These are phyloP conservation scores for Zygotorulaspora florentina DNA, from an alignment of 805 yeast genomes.

Conservation along the genomic window DNA sequence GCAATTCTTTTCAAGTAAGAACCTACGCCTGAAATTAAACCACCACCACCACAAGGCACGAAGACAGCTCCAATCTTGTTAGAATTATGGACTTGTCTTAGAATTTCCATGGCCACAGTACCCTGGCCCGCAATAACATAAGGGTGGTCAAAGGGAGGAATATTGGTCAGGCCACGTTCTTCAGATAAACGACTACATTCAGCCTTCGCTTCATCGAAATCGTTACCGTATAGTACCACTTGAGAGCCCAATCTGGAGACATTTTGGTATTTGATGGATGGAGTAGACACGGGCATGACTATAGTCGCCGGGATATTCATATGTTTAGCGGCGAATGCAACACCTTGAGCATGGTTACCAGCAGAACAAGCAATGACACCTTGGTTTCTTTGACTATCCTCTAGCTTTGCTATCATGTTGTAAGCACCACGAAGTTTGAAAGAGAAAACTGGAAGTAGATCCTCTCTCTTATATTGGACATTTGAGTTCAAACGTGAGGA, in stretches of 20 bases:
- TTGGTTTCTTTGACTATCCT: conserved; percentile 50
- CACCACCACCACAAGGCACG: conserved; percentile 97
- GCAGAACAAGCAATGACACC: conserved; percentile 99
- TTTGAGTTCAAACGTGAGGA: conserved; percentile 73
- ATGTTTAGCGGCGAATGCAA: conserved; percentile 83
- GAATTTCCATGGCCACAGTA: conserved; percentile 88
- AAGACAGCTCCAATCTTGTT: conserved; percentile 81
- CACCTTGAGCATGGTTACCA: conserved; percentile 99
- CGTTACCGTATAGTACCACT: conserved; percentile 90
- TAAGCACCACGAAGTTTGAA: conserved; percentile 97
- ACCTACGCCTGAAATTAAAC: conserved; percentile 86
- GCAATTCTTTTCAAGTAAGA: conserved; percentile 90
- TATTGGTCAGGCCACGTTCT: conserved; percentile 73
- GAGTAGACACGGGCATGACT: conserved; percentile 97
- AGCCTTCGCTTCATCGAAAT: conserved; percentile 89
- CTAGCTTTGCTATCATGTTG: conserved; percentile 89
- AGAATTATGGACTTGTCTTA: conserved; percentile 69
- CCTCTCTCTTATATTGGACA: conserved; percentile 84
- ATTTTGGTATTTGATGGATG: conserved; percentile 87
- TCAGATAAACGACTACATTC: conserved; percentile 74
- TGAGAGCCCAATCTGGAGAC: conserved; percentile 91
- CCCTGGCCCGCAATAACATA: conserved; percentile 99
- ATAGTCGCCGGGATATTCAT: conserved; percentile 90
- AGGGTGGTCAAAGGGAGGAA: conserved; percentile 99
- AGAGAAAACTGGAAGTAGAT: conserved; percentile 88